Percentiles rank a stretch among this genome's conserved stretches.
phyloP scores from a whole-genome alignment of 2,329 filamentous ascomycete species.

The Hymenoscyphus scutula region DNA sequence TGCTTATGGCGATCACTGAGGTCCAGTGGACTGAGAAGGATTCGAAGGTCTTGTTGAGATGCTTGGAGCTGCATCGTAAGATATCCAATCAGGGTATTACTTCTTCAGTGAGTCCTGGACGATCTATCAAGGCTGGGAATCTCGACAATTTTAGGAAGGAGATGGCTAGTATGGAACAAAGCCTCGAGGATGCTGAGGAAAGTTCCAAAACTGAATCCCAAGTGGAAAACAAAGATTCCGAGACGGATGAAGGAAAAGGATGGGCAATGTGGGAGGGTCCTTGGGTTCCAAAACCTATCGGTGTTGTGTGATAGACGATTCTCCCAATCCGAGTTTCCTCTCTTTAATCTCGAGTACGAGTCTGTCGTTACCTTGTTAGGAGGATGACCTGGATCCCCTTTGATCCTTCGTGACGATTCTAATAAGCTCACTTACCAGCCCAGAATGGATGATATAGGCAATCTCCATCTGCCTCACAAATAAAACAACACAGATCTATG shows the following conservation, averaged over 20 bases:
- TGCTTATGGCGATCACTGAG: slow-evolving; percentile 27
- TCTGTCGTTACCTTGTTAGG: not conserved
- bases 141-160: slow-evolving; percentile 26
- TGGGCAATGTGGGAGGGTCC: slow-evolving; percentile 52
- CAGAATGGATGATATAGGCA: not conserved
- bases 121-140: not conserved
- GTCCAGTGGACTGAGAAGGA: slow-evolving; percentile 23
- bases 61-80: slow-evolving; percentile 43
- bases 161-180: slow-evolving; percentile 24
- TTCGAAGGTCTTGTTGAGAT: slow-evolving; percentile 20
- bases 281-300: slow-evolving; percentile 60
- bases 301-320: slow-evolving; percentile 44
- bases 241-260: slow-evolving; percentile 30
- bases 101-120: not conserved
- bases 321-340: not conserved
- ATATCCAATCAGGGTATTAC: slow-evolving; percentile 34
- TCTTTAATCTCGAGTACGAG: not conserved
- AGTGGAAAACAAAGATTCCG: slow-evolving; percentile 5
- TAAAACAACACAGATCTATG: too few species aligned
- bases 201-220: not conserved
- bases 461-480: not conserved
- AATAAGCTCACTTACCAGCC: not conserved
- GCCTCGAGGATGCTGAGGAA: slow-evolving; percentile 16
- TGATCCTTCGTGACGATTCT: not conserved
- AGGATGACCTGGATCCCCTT: not conserved